phyloP scores from a whole-genome alignment of 176 grass and related monocot genomes.

The Tillandsia leiboldiana region DNA sequence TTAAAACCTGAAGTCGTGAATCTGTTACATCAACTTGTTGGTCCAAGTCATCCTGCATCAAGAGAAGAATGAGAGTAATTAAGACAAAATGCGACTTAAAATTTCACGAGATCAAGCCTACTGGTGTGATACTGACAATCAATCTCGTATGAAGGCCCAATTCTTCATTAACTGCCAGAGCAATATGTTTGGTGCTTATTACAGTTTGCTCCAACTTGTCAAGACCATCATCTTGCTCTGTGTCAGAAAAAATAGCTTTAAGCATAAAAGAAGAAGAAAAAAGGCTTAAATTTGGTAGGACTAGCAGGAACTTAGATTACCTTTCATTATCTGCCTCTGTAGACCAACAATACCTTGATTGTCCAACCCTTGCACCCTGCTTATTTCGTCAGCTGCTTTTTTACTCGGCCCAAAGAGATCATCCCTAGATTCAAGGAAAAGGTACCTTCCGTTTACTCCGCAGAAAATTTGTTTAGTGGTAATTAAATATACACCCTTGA shows the following conservation, averaged over 20 bases:
- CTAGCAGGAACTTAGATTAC: conserved; percentile 26
- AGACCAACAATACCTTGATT: conserved; percentile 89
- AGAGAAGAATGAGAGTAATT: conserved; percentile 5
- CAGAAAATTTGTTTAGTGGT: not conserved
- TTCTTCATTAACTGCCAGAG: conserved; percentile 96
- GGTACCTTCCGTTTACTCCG: not conserved
- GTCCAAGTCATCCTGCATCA: conserved; percentile 72
- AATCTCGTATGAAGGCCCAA: conserved; percentile 82
- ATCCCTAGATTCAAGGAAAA: conserved; percentile 40
- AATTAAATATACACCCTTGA: too few relatives aligned
- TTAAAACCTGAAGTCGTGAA: conserved; percentile 64
- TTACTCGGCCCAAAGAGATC: conserved; percentile 79
- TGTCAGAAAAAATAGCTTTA: conserved; percentile 5
- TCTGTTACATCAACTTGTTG: conserved; percentile 74
- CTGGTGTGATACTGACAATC: conserved; percentile 49
- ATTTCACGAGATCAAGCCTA: conserved; percentile 7
- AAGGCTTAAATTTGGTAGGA: not conserved
- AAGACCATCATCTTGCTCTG: conserved; percentile 92
- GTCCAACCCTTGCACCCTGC: conserved; percentile 74
- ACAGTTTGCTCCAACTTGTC: conserved; percentile 92
- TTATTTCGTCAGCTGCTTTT: conserved; percentile 63
- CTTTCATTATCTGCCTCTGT: conserved; percentile 96
- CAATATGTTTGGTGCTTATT: conserved; percentile 91
- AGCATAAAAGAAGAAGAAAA: conserved; percentile 3
- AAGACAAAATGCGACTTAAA: not conserved